Percentiles rank a stretch among this genome's conserved stretches.
Conservation (phyloP, 108 stramenopile species). For the Parmales sp. region DNA sequence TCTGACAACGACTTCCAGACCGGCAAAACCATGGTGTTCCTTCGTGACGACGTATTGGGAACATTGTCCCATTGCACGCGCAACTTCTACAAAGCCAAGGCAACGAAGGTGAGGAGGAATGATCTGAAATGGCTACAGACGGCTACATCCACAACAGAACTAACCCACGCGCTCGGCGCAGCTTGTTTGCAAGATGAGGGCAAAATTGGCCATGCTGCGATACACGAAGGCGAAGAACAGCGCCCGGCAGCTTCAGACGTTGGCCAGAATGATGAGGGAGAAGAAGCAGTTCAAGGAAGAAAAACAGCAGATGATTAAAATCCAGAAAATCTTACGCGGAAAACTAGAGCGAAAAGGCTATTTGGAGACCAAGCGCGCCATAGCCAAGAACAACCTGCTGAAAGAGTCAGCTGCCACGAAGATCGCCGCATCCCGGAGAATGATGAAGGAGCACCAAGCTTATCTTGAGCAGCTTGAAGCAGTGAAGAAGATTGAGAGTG, state of each 20-base stretch:
- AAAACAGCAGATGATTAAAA: constrained; percentile 1
- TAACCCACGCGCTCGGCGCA: too few relatives aligned
- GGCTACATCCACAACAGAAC: too few relatives aligned
- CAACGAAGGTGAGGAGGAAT: too few relatives aligned
- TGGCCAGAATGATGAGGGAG: neutral
- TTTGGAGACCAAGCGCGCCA: neutral
- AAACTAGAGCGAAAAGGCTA: neutral
- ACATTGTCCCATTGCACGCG: neutral
- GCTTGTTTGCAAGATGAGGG: neutral
- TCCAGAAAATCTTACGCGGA: neutral
- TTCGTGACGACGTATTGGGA: neutral
- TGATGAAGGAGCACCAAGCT: constrained; percentile 1
- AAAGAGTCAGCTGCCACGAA: constrained; percentile 9
- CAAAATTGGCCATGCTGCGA: neutral
- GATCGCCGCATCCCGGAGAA: neutral
- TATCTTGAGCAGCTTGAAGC: neutral
- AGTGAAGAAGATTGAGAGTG: neutral
- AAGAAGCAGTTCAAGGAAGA: constrained; percentile 10
- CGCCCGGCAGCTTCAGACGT: neutral
- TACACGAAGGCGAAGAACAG: constrained; percentile 7
- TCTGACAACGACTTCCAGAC: neutral
- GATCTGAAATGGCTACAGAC: too few relatives aligned
- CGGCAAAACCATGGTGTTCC: neutral
- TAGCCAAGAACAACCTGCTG: too few relatives aligned
- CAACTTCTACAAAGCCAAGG: neutral